Conservation (phyloP, 2,329 filamentous ascomycete species). For the Hymenoscyphus albidus region DNA sequence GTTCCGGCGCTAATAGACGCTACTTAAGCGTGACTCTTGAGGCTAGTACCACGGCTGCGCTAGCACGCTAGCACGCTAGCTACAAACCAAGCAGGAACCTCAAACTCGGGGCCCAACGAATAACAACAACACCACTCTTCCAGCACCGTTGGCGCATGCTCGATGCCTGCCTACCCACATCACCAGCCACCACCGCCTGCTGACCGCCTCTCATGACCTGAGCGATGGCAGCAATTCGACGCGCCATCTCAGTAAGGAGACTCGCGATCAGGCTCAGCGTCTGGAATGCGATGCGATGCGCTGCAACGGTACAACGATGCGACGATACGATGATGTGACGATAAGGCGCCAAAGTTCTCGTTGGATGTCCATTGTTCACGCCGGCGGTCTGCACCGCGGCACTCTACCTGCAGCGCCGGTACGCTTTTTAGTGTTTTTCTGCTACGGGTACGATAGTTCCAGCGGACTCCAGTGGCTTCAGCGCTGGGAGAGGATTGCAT, state of each 20-base stretch:
- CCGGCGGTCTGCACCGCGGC: background rate
- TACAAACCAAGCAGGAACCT: background rate
- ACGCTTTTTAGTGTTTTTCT: too few relatives aligned
- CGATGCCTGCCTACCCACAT: background rate
- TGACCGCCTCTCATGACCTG: slow-evolving; percentile 6
- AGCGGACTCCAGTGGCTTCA: background rate
- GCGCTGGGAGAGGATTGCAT: slow-evolving; percentile 5
- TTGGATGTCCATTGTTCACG: too few relatives aligned
- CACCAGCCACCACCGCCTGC: background rate
- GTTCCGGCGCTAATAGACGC: background rate
- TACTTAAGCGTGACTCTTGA: background rate
- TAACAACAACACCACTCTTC: background rate
- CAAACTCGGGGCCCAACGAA: background rate
- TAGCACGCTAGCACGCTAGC: background rate
- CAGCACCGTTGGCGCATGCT: background rate
- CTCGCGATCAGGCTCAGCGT: background rate
- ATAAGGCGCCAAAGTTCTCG: background rate
- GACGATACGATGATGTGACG: too few relatives aligned
- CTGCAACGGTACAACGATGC: background rate
- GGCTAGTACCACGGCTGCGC: too few relatives aligned
- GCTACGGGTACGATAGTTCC: background rate
- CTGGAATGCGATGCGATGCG: too few relatives aligned
- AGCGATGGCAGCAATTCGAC: background rate
- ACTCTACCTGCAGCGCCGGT: background rate
- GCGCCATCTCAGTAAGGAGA: background rate